Conservation (phyloP, 1,284 basidiomycete genomes). For the Cystobasidium pallidum region DNA sequence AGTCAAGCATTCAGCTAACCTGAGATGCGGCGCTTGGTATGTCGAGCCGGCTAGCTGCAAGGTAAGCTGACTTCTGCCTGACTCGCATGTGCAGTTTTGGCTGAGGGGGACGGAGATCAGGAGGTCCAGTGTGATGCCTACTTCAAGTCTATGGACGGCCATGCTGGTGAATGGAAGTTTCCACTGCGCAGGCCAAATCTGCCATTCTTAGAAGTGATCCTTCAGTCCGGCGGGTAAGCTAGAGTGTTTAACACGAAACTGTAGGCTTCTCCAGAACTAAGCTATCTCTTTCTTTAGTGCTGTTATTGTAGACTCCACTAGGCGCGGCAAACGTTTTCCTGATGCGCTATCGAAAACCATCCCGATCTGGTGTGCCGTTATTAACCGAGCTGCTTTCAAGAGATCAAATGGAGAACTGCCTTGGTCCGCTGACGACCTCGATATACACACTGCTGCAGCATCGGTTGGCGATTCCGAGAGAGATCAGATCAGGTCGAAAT, state of each 20-base stretch:
- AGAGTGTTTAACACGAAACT: too few relatives aligned
- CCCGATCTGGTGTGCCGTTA: conserved; percentile 91
- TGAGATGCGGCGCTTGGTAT: conserved; percentile 95
- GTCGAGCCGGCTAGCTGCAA: conserved; percentile 64
- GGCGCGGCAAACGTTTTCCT: conserved; percentile 89
- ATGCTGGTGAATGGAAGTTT: conserved; percentile 83
- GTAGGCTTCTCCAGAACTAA: too few relatives aligned
- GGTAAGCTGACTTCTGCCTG: neutral
- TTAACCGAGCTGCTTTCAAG: conserved; percentile 68
- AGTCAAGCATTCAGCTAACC: conserved; percentile 67
- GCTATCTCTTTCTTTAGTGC: conserved; percentile 62
- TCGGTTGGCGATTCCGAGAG: conserved; percentile 63
- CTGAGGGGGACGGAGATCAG: neutral
- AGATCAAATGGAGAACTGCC: conserved; percentile 57
- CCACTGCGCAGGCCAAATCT: conserved; percentile 84
- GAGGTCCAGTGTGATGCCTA: conserved; percentile 65
- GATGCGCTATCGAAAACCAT: conserved; percentile 94
- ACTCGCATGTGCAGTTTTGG: neutral
- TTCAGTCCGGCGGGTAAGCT: conserved; percentile 65
- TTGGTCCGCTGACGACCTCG: conserved; percentile 57
- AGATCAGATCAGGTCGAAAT: conserved; percentile 66
- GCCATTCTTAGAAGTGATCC: conserved; percentile 69
- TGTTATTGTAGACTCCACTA: conserved; percentile 87
- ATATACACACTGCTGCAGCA: conserved; percentile 69
- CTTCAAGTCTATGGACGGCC: conserved; percentile 98